A percentile compares a stretch with the other conserved stretches of the same genome.
phyloP scores from a whole-genome alignment of 352 stramenopile species.

The Pythium dissotocum region DNA sequence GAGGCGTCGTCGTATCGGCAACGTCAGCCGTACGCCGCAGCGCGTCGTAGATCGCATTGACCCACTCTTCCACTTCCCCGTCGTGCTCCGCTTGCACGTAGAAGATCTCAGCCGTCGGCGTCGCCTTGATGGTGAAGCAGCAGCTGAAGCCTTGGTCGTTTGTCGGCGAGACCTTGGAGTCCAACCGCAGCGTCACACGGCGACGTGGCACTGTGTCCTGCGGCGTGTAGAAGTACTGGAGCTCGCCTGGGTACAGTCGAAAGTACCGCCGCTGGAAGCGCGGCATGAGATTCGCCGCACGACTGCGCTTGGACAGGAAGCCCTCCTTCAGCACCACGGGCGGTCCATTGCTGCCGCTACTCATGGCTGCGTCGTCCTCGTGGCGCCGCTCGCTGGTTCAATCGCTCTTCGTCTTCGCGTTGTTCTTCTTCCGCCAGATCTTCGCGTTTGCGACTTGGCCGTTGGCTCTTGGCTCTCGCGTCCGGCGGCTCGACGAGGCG shows the following conservation, averaged over 20 bases:
- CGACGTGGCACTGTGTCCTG: constrained; percentile 39
- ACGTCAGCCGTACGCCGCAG: constrained; percentile 43
- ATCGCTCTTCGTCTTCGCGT: neutral
- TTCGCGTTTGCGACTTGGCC: neutral
- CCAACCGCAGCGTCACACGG: constrained; percentile 48
- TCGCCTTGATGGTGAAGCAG: constrained; percentile 60
- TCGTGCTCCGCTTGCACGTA: constrained; percentile 70
- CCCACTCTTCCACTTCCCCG: constrained; percentile 64
- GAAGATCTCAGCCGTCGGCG: constrained; percentile 40
- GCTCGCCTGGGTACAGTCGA: constrained; percentile 54
- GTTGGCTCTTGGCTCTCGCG: neutral
- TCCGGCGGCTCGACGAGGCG: neutral
- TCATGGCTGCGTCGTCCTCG: neutral
- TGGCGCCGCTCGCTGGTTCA: neutral
- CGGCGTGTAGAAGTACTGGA: constrained; percentile 56
- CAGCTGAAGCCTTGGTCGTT: constrained; percentile 66
- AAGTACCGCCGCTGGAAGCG: constrained; percentile 68
- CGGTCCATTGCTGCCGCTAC: constrained; percentile 21
- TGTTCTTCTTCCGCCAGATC: neutral
- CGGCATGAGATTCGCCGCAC: constrained; percentile 16
- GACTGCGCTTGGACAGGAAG: constrained; percentile 70
- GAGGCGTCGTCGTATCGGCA: constrained; percentile 7
- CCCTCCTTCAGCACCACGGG: constrained; percentile 65
- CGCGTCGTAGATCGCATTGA: constrained; percentile 55
- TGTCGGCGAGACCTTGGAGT: constrained; percentile 52